Percentiles rank a stretch among this genome's conserved stretches.
These are phyloP conservation scores for Tylopilus balloui DNA, from an alignment of 768 basidiomycete genomes.

Conservation along the genomic window DNA sequence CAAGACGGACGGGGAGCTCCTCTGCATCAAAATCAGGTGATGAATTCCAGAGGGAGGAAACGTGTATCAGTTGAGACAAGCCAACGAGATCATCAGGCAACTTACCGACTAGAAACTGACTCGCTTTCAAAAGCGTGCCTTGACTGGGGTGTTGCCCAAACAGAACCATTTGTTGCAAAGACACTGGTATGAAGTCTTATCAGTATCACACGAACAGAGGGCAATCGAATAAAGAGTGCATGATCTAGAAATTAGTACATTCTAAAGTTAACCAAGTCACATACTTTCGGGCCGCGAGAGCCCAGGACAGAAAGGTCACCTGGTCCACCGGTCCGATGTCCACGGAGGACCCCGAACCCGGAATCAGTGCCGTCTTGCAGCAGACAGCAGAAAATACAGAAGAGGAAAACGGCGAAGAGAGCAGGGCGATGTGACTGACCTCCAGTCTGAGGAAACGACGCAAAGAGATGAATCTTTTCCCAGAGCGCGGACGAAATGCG, in stretches of 20 bases:
- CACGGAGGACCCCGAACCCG: neutral
- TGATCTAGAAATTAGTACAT: neutral
- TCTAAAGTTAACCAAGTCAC: neutral
- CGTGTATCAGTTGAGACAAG: neutral
- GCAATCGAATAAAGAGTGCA: neutral
- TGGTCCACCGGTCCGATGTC: neutral
- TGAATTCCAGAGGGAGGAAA: neutral
- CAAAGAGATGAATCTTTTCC: constrained; percentile 90
- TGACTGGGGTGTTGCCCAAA: constrained; percentile 19
- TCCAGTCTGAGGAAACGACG: constrained; percentile 88
- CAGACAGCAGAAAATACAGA: neutral
- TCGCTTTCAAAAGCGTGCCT: constrained; percentile 15
- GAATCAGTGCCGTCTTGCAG: neutral
- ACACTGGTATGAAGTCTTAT: constrained; percentile 5
- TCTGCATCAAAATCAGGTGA: constrained; percentile 1
- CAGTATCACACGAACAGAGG: constrained; percentile 4
- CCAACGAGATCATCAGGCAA: neutral
- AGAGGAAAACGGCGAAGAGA: neutral
- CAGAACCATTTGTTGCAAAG: constrained; percentile 17
- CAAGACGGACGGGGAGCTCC: constrained; percentile 15
- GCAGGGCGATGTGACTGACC: constrained; percentile 43
- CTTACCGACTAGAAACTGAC: constrained; percentile 17
- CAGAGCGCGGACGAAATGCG: constrained; percentile 74
- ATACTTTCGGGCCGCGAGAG: neutral
- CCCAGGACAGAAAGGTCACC: neutral